Evolutionary conservation across 768 basidiomycete genomes (phyloP).

Genomic region (Leucosporidium creatinivorum): DNA sequence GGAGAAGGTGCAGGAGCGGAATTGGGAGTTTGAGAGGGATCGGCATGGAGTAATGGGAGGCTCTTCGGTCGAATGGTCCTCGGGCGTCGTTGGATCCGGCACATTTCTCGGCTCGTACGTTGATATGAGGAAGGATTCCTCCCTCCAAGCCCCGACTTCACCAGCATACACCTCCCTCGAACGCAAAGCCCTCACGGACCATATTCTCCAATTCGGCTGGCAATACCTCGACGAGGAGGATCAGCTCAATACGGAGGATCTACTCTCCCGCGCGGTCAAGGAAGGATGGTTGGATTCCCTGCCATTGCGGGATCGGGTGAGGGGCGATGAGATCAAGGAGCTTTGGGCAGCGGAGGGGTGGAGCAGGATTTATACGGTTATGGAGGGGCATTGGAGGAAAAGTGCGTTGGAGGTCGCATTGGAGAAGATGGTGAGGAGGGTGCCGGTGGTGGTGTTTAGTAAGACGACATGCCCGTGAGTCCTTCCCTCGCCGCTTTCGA

Average conservation of each 20-base stretch:
- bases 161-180: background rate
- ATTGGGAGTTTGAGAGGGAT: background rate
- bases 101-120: slow-evolving; percentile 10
- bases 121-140: slow-evolving; percentile 11
- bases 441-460: slow-evolving; percentile 18
- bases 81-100: slow-evolving; percentile 20
- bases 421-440: slow-evolving; percentile 11
- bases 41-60: slow-evolving; percentile 20
- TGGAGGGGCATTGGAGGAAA: slow-evolving; percentile 8
- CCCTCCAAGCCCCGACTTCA: background rate
- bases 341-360: slow-evolving; percentile 6
- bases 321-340: background rate
- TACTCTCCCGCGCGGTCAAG: background rate
- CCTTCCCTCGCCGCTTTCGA: background rate
- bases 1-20: too few species aligned
- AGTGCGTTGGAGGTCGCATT: slow-evolving; percentile 23
- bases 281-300: background rate
- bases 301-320: slow-evolving; percentile 15
- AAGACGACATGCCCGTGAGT: slow-evolving; percentile 25
- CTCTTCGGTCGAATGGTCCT: slow-evolving; percentile 14
- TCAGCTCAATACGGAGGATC: slow-evolving; percentile 1
- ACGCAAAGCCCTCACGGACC: background rate
- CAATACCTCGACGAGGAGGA: slow-evolving; percentile 10
- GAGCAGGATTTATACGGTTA: slow-evolving; percentile 8
- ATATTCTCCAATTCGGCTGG: slow-evolving; percentile 13